Conservation (phyloP, 257 asterid species). For the Solanum raphanifolium region DNA sequence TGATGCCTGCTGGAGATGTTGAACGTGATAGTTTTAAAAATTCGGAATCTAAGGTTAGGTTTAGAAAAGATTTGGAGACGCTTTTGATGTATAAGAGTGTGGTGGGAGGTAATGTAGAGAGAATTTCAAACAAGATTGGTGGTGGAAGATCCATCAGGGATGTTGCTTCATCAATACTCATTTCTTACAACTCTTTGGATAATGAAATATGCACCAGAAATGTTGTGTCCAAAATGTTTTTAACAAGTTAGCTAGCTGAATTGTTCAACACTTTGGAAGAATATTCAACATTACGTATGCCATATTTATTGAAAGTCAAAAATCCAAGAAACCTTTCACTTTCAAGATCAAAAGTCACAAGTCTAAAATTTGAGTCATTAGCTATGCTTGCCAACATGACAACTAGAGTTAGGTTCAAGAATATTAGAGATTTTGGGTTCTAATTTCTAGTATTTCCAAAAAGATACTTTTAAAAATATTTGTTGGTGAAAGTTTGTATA, state of each 20-base stretch:
- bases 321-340: not conserved
- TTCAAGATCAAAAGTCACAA: not conserved
- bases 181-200: not conserved
- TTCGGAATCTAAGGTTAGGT: not conserved
- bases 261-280: not conserved
- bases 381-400: no score
- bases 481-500: no score
- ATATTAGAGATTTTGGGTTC: no score
- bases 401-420: no score
- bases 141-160: conserved; percentile 21
- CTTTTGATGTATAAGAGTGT: conserved; percentile 12
- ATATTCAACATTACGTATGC: not conserved
- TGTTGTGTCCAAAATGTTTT: not conserved
- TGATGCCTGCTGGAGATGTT: conserved; percentile 14
- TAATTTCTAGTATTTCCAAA: no score
- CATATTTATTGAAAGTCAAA: no score
- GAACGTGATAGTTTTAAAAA: not conserved
- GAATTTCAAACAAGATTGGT: conserved; percentile 17
- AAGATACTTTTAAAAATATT: no score
- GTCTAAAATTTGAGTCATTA: no score
- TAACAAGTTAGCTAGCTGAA: not conserved
- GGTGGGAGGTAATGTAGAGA: conserved; percentile 31
- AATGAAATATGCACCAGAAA: not conserved
- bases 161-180: not conserved
- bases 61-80: conserved; percentile 25